Evolutionary conservation across 495 filamentous ascomycete species (phyloP), one percentile per base, ranked within the genome.

Genomic region (Penicillium pulvis): DNA sequence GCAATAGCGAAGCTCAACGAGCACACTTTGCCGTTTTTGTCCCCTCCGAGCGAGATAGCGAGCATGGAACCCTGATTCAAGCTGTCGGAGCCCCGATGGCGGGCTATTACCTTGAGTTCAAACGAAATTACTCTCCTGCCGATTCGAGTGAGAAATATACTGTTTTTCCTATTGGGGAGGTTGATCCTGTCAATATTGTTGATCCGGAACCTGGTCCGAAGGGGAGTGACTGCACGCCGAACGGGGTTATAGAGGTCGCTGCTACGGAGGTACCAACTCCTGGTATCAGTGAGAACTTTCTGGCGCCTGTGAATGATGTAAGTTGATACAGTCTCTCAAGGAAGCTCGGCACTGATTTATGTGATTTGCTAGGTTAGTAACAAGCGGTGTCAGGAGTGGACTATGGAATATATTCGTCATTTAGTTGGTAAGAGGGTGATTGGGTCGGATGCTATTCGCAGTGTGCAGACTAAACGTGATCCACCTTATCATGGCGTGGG

Each of bases 351-450:
- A 14, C 16, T 41, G 7, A n/a, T 41, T 4, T 6, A 2, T 10
- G 9, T 36, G 33, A 36, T 30, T 17, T 43, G 14, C 6, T 39
- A 75, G 72, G 62, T 55, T 1, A 68, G 58, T 14, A 75, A 75
- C 36, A 72, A 58, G 47, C 59, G 71, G 55, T 73, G 67, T 39
- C 71, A 75, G 42, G 73, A 75, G 46, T 75, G 73, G 71, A 76
- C 70, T 6, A 69, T 71, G 65, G 71, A 76, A 23, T 76, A 64
- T 49, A 56, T 74, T 12, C 62, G 67, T 4, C 61, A 61, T 46
- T 55, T 76, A 12, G 66, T 73, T 35, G 28, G 48, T 5, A 64
- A 64, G 49, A 41, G 60, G 10, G 39, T 64, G 11, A 68, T 74
- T 44, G 67, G 30, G 1, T 59, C 63, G 1, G 59, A 67, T 2